These are phyloP conservation scores for Paramyrothecium sp. DNA, from an alignment of 2,329 filamentous ascomycete species.

Conservation along the genomic window DNA sequence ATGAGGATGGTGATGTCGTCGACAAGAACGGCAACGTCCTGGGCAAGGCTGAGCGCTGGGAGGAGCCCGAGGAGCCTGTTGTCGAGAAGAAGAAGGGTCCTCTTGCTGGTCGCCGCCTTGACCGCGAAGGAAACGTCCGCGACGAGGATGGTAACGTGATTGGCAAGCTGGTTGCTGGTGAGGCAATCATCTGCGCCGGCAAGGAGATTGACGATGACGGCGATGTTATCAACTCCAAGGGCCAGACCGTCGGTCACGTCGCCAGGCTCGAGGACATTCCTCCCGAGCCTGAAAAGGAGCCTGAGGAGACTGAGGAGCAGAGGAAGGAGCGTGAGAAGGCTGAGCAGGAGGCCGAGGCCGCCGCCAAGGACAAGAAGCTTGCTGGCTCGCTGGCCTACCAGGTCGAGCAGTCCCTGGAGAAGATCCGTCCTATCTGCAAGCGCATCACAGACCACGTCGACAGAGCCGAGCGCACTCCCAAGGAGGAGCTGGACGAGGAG, in stretches of 20 bases:
- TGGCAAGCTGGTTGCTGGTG: constrained; percentile 68
- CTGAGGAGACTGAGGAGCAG: constrained; percentile 45
- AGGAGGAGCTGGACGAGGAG: constrained; percentile 89
- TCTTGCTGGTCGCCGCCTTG: constrained; percentile 53
- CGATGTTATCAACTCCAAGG: constrained; percentile 69
- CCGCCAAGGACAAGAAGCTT: constrained; percentile 70
- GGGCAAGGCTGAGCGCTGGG: constrained; percentile 59
- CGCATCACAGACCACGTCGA: constrained; percentile 85
- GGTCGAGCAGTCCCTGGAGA: constrained; percentile 77
- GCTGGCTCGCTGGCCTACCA: constrained; percentile 72
- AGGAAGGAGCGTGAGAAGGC: constrained; percentile 56
- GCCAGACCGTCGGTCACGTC: constrained; percentile 65
- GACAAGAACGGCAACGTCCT: constrained; percentile 69
- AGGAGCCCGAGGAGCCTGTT: constrained; percentile 51
- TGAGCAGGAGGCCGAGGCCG: constrained; percentile 52
- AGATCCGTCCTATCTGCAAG: constrained; percentile 80
- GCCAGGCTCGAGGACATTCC: constrained; percentile 62
- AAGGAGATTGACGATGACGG: constrained; percentile 70
- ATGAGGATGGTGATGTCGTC: constrained; percentile 79
- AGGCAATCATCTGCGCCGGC: constrained; percentile 61
- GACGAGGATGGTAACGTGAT: constrained; percentile 60
- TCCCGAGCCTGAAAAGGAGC: constrained; percentile 40
- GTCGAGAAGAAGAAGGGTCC: constrained; percentile 51
- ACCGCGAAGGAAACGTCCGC: constrained; percentile 57
- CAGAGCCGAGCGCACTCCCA: constrained; percentile 73